Conservation (phyloP, 257 asterid genomes). For the Nicotiana undulata region DNA sequence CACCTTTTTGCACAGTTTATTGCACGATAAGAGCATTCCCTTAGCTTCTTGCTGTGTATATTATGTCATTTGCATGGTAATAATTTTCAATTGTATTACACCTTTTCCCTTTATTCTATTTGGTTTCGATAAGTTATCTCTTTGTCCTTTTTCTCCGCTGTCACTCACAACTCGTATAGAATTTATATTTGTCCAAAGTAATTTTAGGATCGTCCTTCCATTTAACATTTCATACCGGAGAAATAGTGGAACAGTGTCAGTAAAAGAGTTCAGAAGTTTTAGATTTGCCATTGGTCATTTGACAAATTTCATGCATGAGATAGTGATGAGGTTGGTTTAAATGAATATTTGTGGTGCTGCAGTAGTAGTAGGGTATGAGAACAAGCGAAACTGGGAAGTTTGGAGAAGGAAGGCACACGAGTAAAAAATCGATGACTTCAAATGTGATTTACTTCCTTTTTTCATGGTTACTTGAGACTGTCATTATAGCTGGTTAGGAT, state of each 20-base stretch:
- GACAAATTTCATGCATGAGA: neutral
- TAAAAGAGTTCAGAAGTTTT: neutral
- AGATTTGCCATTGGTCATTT: neutral
- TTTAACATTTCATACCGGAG: neutral
- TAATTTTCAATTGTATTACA: neutral
- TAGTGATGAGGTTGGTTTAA: neutral
- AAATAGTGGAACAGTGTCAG: neutral
- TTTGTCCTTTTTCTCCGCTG: neutral
- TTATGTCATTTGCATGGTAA: neutral
- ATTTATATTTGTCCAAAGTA: neutral
- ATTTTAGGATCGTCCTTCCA: neutral
- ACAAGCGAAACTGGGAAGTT: neutral
- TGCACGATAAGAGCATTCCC: neutral
- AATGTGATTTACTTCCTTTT: neutral
- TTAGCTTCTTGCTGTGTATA: neutral
- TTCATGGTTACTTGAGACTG: neutral
- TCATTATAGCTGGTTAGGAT: neutral
- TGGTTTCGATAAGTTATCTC: neutral
- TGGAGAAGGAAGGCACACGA: neutral
- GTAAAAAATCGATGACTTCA: neutral
- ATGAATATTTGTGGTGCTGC: neutral
- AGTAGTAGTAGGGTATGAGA: neutral
- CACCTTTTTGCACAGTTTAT: neutral
- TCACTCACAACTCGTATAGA: neutral
- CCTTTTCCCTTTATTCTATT: neutral